Conservation (phyloP, 2,329 filamentous ascomycete genomes). For the Exophiala sp. region DNA sequence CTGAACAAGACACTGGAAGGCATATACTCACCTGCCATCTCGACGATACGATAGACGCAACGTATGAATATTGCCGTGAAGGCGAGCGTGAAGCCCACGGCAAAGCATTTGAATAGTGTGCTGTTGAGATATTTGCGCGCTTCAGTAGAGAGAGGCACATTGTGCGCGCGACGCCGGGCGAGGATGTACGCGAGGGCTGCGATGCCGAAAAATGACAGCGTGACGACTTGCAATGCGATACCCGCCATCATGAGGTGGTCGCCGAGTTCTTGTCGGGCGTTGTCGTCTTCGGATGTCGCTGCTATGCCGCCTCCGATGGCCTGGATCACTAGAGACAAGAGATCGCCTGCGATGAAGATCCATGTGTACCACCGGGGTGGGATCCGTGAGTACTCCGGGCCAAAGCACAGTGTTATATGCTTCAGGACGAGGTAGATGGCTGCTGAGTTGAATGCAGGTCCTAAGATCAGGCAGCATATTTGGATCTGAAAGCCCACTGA, state of each 20-base stretch:
- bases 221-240: slow-evolving; percentile 55
- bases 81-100: slow-evolving; percentile 28
- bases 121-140: slow-evolving; percentile 3
- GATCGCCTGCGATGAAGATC: slow-evolving; percentile 59
- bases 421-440: slow-evolving; percentile 57
- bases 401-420: slow-evolving; percentile 56
- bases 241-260: slow-evolving; percentile 58
- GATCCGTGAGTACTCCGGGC: slow-evolving; percentile 47
- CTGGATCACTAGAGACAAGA: slow-evolving; percentile 57
- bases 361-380: slow-evolving; percentile 53
- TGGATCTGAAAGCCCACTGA: slow-evolving; percentile 51
- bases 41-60: slow-evolving; percentile 49
- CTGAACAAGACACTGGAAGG: no score
- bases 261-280: slow-evolving; percentile 44
- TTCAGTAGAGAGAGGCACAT: slow-evolving; percentile 9
- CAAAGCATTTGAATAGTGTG: slow-evolving; percentile 21
- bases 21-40: slow-evolving; percentile 37
- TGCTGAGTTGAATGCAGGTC: slow-evolving; percentile 54
- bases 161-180: slow-evolving; percentile 21
- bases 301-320: slow-evolving; percentile 57
- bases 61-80: slow-evolving; percentile 44
- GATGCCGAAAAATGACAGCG: slow-evolving; percentile 37
- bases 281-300: slow-evolving; percentile 39
- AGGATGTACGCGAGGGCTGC: slow-evolving; percentile 16
- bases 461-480: slow-evolving; percentile 55